These are phyloP conservation scores for Shiraia sp. DNA, from an alignment of 2,329 filamentous ascomycete genomes.

Conservation along the genomic window DNA sequence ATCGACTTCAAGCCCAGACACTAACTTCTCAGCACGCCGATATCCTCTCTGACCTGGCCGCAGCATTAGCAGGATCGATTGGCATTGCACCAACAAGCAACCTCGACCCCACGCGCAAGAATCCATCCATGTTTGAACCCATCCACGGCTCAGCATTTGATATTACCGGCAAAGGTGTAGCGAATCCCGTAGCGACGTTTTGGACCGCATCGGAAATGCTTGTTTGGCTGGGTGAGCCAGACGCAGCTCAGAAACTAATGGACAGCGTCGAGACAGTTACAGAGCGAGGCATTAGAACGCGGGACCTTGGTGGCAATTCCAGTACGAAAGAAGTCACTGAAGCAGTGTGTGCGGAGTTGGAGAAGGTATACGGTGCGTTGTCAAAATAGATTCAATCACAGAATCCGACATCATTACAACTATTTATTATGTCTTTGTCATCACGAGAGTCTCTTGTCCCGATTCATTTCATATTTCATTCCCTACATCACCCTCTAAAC, in stretches of 20 bases:
- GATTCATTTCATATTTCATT: no score
- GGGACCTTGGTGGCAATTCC: conserved; percentile 56
- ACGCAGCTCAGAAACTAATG: conserved; percentile 56
- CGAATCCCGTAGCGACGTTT: conserved; percentile 63
- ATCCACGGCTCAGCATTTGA: conserved; percentile 65
- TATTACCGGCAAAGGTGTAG: conserved; percentile 60
- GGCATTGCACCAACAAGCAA: conserved; percentile 74
- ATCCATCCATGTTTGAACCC: conserved; percentile 66
- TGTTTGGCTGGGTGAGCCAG: conserved; percentile 59
- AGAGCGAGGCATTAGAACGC: conserved; percentile 56
- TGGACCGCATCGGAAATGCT: conserved; percentile 65
- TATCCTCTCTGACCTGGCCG: conserved; percentile 72
- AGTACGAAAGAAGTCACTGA: conserved; percentile 49
- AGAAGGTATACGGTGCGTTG: conserved; percentile 15
- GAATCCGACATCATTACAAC: no score
- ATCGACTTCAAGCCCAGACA: conserved; percentile 1
- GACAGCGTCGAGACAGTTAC: conserved; percentile 58
- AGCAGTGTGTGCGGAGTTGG: conserved; percentile 47
- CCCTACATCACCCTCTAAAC: conserved; percentile 15
- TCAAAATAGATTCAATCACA: not conserved
- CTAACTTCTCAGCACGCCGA: conserved; percentile 54
- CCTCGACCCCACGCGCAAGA: conserved; percentile 64
- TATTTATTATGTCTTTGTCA: no score
- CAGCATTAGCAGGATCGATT: conserved; percentile 70
- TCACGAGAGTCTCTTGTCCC: no score